Evolutionary conservation across 2,329 filamentous ascomycete genomes (phyloP).

Genomic region (Ustulina deusta): DNA sequence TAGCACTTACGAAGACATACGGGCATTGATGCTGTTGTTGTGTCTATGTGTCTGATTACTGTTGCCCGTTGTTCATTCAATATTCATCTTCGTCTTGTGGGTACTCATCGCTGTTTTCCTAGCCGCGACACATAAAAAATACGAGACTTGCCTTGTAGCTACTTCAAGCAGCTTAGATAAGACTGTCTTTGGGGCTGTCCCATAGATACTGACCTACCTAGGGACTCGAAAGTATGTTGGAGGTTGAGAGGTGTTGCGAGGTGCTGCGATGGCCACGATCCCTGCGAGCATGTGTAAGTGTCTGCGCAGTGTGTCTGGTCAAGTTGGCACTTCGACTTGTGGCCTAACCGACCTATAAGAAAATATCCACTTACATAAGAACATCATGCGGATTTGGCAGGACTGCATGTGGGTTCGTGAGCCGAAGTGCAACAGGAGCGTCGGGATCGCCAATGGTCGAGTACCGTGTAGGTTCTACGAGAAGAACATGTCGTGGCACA

Average conservation of each 20-base stretch:
- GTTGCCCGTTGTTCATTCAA: constrained; percentile 11
- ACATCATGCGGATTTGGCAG: constrained; percentile 16
- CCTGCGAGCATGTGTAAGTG: constrained; percentile 13
- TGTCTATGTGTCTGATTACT: constrained; percentile 34
- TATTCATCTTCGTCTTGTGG: constrained; percentile 5
- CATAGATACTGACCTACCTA: constrained; percentile 11
- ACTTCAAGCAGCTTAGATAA: constrained; percentile 1
- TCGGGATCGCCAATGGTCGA: background rate
- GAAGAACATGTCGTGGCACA: constrained; percentile 5
- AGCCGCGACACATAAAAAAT: constrained; percentile 10
- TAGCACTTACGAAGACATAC: constrained; percentile 24
- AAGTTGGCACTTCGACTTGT: background rate
- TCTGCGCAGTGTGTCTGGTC: background rate
- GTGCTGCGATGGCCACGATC: constrained; percentile 9
- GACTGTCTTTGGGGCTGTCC: background rate
- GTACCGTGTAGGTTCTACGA: background rate
- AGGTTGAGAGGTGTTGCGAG: background rate
- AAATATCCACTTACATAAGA: constrained; percentile 24
- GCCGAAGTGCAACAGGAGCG: constrained; percentile 6
- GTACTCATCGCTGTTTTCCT: constrained; percentile 18
- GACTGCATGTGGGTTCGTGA: constrained; percentile 24
- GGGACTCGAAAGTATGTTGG: background rate
- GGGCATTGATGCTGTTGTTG: constrained; percentile 23
- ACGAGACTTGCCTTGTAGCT: constrained; percentile 28
- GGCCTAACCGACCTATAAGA: background rate